A percentile compares a stretch with the other conserved stretches of the same genome.
Conservation (phyloP, 1,284 basidiomycete species). For the Bjerkandera adusta region DNA sequence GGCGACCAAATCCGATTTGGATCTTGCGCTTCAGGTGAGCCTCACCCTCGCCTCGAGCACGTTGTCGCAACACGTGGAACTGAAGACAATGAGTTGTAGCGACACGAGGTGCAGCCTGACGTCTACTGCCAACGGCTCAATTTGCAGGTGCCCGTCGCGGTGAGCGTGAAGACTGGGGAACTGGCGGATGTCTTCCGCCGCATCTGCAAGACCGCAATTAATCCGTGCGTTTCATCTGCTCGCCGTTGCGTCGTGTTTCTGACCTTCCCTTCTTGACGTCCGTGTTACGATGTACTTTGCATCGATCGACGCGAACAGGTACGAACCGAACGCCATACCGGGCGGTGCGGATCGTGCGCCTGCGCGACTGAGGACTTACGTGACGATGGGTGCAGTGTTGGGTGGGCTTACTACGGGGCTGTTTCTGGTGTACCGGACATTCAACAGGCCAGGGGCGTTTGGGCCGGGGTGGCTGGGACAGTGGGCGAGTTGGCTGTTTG, state of each 20-base stretch:
- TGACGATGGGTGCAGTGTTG: slow-evolving; percentile 65
- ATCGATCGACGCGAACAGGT: background rate
- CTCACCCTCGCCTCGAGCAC: slow-evolving; percentile 5
- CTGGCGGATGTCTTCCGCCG: slow-evolving; percentile 89
- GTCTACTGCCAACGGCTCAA: slow-evolving; percentile 89
- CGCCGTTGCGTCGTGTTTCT: slow-evolving; percentile 44
- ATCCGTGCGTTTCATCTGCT: slow-evolving; percentile 68
- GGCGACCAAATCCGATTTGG: slow-evolving; percentile 98
- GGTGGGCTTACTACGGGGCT: slow-evolving; percentile 70
- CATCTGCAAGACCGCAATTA: slow-evolving; percentile 82
- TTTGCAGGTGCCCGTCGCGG: slow-evolving; percentile 86
- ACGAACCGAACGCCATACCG: slow-evolving; percentile 64
- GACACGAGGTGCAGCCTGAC: slow-evolving; percentile 98
- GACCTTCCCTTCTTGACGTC: slow-evolving; percentile 11
- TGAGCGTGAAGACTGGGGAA: slow-evolving; percentile 84
- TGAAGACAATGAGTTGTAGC: slow-evolving; percentile 38
- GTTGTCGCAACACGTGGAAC: slow-evolving; percentile 9
- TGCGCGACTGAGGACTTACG: slow-evolving; percentile 64
- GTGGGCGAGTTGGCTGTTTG: slow-evolving; percentile 47
- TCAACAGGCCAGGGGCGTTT: slow-evolving; percentile 56
- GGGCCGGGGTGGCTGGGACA: slow-evolving; percentile 42
- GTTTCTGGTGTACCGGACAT: slow-evolving; percentile 65
- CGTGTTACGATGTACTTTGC: background rate
- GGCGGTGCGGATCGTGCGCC: slow-evolving; percentile 74
- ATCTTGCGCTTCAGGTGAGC: slow-evolving; percentile 88